Conservation (phyloP, 352 stramenopile species). For the Pythium rishiriense region DNA sequence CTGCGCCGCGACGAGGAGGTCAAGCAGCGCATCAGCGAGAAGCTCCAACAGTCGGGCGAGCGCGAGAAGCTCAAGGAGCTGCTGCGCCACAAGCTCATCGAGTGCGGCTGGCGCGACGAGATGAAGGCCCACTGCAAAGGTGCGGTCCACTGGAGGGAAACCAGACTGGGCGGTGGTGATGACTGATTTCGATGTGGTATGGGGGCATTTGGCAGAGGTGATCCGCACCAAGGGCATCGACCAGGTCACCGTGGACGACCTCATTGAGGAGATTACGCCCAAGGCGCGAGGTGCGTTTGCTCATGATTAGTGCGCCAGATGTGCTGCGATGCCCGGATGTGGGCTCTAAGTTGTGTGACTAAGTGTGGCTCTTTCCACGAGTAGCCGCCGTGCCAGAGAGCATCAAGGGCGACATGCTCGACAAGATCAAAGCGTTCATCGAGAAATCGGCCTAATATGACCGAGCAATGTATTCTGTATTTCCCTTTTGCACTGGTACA, state of each 20-base stretch:
- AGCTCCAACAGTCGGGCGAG: slow-evolving; percentile 27
- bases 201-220: slow-evolving; percentile 61
- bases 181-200: no score
- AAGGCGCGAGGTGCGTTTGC: slow-evolving; percentile 67
- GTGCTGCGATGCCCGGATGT: not conserved
- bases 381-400: slow-evolving; percentile 86
- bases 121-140: slow-evolving; percentile 91
- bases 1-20: slow-evolving; percentile 20
- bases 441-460: slow-evolving; percentile 50
- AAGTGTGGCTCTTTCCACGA: no score
- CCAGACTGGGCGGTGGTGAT: no score
- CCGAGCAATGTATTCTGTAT: slow-evolving; percentile 2
- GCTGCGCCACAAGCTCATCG: slow-evolving; percentile 27
- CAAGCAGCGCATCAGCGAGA: slow-evolving; percentile 23
- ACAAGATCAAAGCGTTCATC: slow-evolving; percentile 92
- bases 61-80: slow-evolving; percentile 27
- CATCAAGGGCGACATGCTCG: slow-evolving; percentile 89
- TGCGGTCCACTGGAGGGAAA: slow-evolving; percentile 15
- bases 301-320: not conserved
- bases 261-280: slow-evolving; percentile 92
- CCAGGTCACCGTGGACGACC: slow-evolving; percentile 94
- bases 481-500: no score
- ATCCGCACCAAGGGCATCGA: slow-evolving; percentile 94
- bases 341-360: not conserved
- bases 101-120: slow-evolving; percentile 87